phyloP scores from a whole-genome alignment of 805 yeast species.

The Teunomyces gatunensis region DNA sequence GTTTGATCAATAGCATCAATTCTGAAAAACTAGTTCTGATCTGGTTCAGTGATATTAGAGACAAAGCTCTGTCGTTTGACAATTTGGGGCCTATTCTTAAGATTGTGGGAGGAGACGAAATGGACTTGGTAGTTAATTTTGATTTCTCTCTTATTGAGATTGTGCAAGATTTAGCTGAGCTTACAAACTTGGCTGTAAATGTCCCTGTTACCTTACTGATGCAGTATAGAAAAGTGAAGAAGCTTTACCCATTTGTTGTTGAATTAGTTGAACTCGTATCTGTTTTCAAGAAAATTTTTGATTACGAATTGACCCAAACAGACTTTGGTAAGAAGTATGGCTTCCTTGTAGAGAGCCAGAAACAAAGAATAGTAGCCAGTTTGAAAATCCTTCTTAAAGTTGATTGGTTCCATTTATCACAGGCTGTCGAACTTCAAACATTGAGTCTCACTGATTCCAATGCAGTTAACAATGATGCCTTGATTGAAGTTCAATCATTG shows the following conservation, averaged over 20 bases:
- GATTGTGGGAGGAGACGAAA: slow-evolving; percentile 12
- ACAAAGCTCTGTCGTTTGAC: slow-evolving; percentile 5
- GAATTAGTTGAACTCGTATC: slow-evolving; percentile 51
- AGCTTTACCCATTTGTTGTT: slow-evolving; percentile 56
- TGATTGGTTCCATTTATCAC: slow-evolving; percentile 54
- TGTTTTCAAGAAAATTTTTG: slow-evolving; percentile 32
- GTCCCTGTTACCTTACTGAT: slow-evolving; percentile 53
- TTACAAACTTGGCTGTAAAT: slow-evolving; percentile 49
- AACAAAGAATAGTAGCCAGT: slow-evolving; percentile 26
- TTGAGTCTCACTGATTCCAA: slow-evolving; percentile 19
- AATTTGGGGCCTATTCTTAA: slow-evolving; percentile 9
- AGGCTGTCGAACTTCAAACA: slow-evolving; percentile 45
- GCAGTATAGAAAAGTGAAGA: slow-evolving; percentile 48
- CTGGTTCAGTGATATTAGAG: slow-evolving; percentile 43
- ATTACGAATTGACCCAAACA: slow-evolving; percentile 18
- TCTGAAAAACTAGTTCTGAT: slow-evolving; percentile 36
- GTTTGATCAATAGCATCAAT: slow-evolving; percentile 47
- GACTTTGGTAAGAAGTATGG: slow-evolving; percentile 40
- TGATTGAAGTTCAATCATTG: slow-evolving; percentile 26
- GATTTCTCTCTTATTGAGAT: slow-evolving; percentile 41
- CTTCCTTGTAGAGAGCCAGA: slow-evolving; percentile 38
- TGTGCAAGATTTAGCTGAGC: slow-evolving; percentile 53
- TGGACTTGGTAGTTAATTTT: slow-evolving; percentile 47
- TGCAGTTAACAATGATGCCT: slow-evolving; percentile 26
- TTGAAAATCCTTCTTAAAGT: slow-evolving; percentile 35